Base-by-base conservation (phyloP, 257 asterid species). In the Solanum ahanhuiri region DNA sequence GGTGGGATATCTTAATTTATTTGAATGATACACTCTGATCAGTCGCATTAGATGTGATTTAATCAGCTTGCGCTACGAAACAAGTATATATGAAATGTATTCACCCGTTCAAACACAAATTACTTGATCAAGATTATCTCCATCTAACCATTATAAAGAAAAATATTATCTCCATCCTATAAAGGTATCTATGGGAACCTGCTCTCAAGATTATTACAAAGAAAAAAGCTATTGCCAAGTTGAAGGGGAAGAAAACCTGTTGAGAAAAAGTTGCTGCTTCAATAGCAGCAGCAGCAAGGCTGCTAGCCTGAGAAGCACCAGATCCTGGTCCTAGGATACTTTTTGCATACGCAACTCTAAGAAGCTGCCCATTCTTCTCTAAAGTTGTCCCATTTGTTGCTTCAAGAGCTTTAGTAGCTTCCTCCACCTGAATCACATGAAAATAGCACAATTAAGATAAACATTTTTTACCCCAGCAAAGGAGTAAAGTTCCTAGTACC, bases 211-310 rank as follows among this genome's bases (percentile, higher is more conserved):
- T 17, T 84, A 35, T 7, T 41, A 64, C 81, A 41, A 84, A 63
- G 15, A 41, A 34, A 34, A 10, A 70, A 30, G n/a, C 18, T 43
- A 66, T 71, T 22, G 37, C 83, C 70, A 84, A 63, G 87, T 77
- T 90, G 88, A 86, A 81, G 28, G 87, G 89, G 57, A 67, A 87
- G 83, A 85, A 81, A 86, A 96, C 99, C 96, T 96, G 99, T 92
- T 96, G 99, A 64, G 99, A 96, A 92, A 96, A 96, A 30, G 99
- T 91, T 87, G 99, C 98, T 14, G 99, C 99, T 93, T 95, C 99
- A 92, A 96, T 96, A 58, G 99, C 99, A 88, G 99, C 99, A 89
- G 99, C 98, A 86, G 99, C 99, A 88, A 96, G 96, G 89, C 97
- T 92, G 86, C 98, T 96, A 37, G 99, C 94, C 89, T 96, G 98